Evolutionary conservation across 2,329 filamentous ascomycete genomes (phyloP).

Genomic region (Trichoderma hamatum): DNA sequence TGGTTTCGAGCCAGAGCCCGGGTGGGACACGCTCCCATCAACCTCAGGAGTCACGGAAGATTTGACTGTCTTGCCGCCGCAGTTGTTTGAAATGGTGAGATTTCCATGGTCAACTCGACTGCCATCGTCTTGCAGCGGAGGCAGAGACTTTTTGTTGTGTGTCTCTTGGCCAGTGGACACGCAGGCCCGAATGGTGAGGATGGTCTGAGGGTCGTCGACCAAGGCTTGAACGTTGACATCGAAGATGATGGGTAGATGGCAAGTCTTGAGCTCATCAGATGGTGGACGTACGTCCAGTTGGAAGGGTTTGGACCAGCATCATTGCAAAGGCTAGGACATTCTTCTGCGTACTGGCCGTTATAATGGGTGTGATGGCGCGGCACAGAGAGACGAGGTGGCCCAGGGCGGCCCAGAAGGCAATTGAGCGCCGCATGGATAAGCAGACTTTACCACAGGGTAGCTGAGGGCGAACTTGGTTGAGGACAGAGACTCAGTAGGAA

Average conservation of each 20-base stretch:
- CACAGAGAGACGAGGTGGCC: too few species aligned
- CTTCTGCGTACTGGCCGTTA: neutral
- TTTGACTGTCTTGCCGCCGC: neutral
- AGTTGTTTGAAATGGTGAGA: neutral
- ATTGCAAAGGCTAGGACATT: neutral
- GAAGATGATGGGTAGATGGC: neutral
- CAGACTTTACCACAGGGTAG: too few species aligned
- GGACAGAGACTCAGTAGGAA: too few species aligned
- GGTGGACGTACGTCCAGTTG: neutral
- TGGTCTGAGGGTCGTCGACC: neutral
- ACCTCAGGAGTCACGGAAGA: neutral
- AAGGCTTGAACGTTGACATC: slow-evolving; percentile 1
- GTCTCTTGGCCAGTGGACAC: neutral
- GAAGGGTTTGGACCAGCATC: neutral
- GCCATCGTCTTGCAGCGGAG: neutral
- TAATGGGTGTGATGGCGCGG: neutral
- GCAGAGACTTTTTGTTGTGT: neutral
- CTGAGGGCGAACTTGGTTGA: too few species aligned
- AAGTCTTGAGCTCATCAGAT: neutral
- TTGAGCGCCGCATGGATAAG: too few species aligned
- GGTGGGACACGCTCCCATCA: neutral
- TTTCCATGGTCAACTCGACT: neutral
- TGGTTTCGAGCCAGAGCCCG: neutral
- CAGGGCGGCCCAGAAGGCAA: too few species aligned
- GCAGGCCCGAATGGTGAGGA: neutral